These are phyloP conservation scores for Coelastrella sp. DNA, from an alignment of 139 green algal species.

Conservation along the genomic window DNA sequence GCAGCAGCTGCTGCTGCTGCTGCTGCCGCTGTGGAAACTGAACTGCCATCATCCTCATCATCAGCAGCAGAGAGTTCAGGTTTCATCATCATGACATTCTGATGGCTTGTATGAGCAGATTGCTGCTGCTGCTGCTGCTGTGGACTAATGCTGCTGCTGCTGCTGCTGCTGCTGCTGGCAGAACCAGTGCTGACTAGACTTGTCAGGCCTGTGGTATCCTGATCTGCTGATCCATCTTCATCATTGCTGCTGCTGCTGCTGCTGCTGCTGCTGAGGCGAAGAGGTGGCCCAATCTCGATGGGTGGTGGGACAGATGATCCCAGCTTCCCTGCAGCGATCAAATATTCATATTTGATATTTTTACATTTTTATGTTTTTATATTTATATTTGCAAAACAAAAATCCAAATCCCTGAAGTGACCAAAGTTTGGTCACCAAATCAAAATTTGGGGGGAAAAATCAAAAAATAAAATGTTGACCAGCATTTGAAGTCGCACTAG, in stretches of 20 bases:
- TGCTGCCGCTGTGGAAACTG: no score
- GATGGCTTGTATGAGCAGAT: neutral
- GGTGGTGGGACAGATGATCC: slow-evolving; percentile 13
- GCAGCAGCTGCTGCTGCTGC: no score
- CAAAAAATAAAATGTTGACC: neutral
- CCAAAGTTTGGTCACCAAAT: no score
- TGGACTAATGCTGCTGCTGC: neutral
- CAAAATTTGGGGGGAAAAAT: no score
- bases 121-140: slow-evolving; percentile 14
- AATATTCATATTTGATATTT: no score
- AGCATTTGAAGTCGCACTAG: no score
- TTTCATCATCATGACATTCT: no score
- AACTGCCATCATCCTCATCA: no score
- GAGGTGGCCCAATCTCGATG: slow-evolving; percentile 25
- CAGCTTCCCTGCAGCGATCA: slow-evolving; percentile 31
- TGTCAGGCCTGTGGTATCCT: neutral
- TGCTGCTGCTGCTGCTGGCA: neutral
- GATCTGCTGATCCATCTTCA: neutral
- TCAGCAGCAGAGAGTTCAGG: no score
- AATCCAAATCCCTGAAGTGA: no score
- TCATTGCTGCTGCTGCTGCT: slow-evolving; percentile 32
- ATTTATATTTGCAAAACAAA: no score
- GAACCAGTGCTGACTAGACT: neutral
- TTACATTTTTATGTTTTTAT: no score
- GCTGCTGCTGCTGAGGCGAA: slow-evolving; percentile 11